These are phyloP conservation scores for Epichloe coenophiala DNA, from an alignment of 2,329 filamentous ascomycete genomes.

Conservation along the genomic window DNA sequence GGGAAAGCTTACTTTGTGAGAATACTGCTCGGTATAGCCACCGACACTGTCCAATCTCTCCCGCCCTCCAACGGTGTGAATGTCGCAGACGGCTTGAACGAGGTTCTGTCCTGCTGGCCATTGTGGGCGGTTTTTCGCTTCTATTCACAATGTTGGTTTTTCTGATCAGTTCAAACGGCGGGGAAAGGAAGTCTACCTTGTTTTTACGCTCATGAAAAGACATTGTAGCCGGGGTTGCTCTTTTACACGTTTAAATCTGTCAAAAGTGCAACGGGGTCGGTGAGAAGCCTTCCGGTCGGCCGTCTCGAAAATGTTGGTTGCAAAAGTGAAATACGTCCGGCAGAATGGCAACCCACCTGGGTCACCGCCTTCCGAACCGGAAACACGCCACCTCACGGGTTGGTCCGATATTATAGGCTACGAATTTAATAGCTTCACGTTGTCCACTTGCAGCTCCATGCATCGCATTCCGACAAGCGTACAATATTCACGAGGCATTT, in stretches of 20 bases:
- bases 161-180: neutral
- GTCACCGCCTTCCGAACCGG: slow-evolving; percentile 10
- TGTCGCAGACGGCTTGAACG: slow-evolving; percentile 51
- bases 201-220: slow-evolving; percentile 19
- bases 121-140: slow-evolving; percentile 36
- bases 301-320: slow-evolving; percentile 10
- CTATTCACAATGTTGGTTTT: slow-evolving; percentile 17
- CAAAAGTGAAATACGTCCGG: slow-evolving; percentile 11
- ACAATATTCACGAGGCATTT: neutral
- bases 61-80: slow-evolving; percentile 51
- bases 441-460: neutral
- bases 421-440: neutral
- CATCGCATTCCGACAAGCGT: neutral
- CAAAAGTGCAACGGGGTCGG: neutral
- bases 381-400: slow-evolving; percentile 1
- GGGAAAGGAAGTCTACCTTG: slow-evolving; percentile 12
- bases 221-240: slow-evolving; percentile 11
- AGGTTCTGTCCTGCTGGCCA: slow-evolving; percentile 27
- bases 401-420: neutral
- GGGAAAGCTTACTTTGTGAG: slow-evolving; percentile 47
- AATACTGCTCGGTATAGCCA: slow-evolving; percentile 68
- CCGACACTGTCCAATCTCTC: slow-evolving; percentile 59
- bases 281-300: neutral
- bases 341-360: slow-evolving; percentile 10
- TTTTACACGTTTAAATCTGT: neutral